phyloP scores from a whole-genome alignment of 305 asterid genomes.

The Coffea humblotiana region DNA sequence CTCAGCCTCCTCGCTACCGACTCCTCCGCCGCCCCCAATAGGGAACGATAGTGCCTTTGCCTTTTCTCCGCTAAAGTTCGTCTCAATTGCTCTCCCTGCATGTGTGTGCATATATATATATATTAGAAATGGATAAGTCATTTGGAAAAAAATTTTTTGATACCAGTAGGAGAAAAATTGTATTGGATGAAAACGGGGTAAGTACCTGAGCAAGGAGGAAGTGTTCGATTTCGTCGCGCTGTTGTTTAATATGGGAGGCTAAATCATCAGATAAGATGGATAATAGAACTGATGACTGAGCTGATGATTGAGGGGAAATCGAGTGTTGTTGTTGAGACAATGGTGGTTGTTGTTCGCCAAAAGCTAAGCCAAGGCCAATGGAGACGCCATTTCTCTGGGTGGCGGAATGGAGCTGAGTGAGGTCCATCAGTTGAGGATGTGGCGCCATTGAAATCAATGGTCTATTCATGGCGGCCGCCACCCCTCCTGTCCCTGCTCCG shows the following conservation, averaged over 20 bases:
- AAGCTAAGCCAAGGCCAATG: conserved; percentile 41
- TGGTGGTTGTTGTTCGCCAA: conserved; percentile 32
- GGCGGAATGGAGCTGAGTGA: conserved; percentile 25
- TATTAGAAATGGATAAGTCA: background rate
- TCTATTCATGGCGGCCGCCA: conserved; percentile 19
- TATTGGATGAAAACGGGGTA: too few relatives aligned
- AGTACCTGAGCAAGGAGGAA: conserved; percentile 39
- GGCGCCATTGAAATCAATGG: conserved; percentile 29
- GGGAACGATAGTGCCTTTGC: conserved; percentile 31
- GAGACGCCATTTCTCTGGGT: conserved; percentile 29
- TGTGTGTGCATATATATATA: too few relatives aligned
- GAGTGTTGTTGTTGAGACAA: conserved; percentile 24
- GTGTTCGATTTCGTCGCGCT: conserved; percentile 40
- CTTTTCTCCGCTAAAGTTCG: conserved; percentile 38
- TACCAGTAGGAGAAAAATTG: background rate
- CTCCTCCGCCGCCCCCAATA: conserved; percentile 35
- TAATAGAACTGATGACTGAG: conserved; percentile 30
- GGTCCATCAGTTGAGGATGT: conserved; percentile 33
- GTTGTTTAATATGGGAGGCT: conserved; percentile 38
- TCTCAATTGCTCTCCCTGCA: conserved; percentile 41
- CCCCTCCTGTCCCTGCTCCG: conserved; percentile 4
- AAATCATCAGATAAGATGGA: conserved; percentile 37
- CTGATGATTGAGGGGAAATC: conserved; percentile 38
- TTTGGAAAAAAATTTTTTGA: background rate
- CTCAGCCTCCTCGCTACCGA: conserved; percentile 32